Conservation (phyloP, 2,329 filamentous ascomycete species). For the Chaetomiaceae sp. region DNA sequence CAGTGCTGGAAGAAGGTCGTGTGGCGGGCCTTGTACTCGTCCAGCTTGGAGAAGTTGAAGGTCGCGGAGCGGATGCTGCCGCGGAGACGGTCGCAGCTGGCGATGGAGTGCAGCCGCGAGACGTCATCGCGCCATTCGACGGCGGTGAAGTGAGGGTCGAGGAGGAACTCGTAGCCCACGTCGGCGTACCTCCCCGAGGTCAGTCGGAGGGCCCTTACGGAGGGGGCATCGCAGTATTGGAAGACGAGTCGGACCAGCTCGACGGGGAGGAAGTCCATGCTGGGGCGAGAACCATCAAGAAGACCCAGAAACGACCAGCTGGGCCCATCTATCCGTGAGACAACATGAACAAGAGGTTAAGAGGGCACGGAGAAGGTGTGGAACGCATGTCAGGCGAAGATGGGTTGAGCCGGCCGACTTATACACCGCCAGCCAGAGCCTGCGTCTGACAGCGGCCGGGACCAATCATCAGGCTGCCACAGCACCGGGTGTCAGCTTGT, state of each 20-base stretch:
- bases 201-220: conserved; percentile 40
- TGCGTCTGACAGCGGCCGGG: conserved; percentile 9
- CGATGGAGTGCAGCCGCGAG: conserved; percentile 40
- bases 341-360: background rate
- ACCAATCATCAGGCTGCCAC: conserved; percentile 6
- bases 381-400: background rate
- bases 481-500: conserved; percentile 2
- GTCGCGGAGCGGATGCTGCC: conserved; percentile 39
- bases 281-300: conserved; percentile 16
- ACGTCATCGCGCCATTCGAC: conserved; percentile 44
- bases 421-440: conserved; percentile 14
- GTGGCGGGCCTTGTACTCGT: conserved; percentile 38
- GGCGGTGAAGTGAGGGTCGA: conserved; percentile 38
- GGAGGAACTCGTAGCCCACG: conserved; percentile 40
- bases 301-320: conserved; percentile 9
- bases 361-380: background rate
- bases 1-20: conserved; percentile 35
- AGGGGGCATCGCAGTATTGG: conserved; percentile 35
- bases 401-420: conserved; percentile 5
- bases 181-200: conserved; percentile 36
- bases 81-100: conserved; percentile 39
- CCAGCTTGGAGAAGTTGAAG: conserved; percentile 42
- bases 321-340: conserved; percentile 9
- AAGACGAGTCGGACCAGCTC: conserved; percentile 38
- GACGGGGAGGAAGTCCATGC: conserved; percentile 30